phyloP scores from a whole-genome alignment of 2,329 filamentous ascomycete genomes.

The Aspergillus novofumigatus region DNA sequence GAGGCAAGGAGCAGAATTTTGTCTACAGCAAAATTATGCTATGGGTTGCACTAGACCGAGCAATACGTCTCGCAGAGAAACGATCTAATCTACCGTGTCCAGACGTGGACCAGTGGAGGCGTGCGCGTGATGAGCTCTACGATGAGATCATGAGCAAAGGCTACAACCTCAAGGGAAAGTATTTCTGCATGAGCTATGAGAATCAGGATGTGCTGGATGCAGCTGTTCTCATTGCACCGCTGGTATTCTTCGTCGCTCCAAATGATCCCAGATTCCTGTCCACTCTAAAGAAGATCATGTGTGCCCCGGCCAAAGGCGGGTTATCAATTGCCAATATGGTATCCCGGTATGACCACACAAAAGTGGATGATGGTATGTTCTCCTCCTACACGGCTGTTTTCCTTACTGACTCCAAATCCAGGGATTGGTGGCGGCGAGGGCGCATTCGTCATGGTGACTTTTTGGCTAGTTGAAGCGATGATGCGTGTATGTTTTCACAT shows the following conservation, averaged over 20 bases:
- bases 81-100: slow-evolving; percentile 67
- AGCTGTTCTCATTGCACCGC: slow-evolving; percentile 69
- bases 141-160: slow-evolving; percentile 76
- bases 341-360: slow-evolving; percentile 67
- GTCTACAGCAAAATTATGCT: slow-evolving; percentile 80
- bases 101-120: slow-evolving; percentile 62
- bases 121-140: slow-evolving; percentile 63
- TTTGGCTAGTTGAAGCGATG: slow-evolving; percentile 76
- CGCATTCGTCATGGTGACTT: slow-evolving; percentile 77
- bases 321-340: slow-evolving; percentile 71
- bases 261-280: slow-evolving; percentile 71
- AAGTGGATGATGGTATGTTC: slow-evolving; percentile 62
- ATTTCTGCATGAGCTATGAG: slow-evolving; percentile 74
- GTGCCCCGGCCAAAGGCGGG: slow-evolving; percentile 69
- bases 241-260: slow-evolving; percentile 75
- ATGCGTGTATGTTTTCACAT: slow-evolving; percentile 53
- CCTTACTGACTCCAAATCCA: slow-evolving; percentile 24
- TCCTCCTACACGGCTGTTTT: background rate
- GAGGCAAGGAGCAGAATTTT: slow-evolving; percentile 71
- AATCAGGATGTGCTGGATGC: slow-evolving; percentile 66
- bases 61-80: slow-evolving; percentile 69
- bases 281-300: slow-evolving; percentile 68
- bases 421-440: slow-evolving; percentile 71
- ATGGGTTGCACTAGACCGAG: slow-evolving; percentile 78
- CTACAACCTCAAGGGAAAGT: slow-evolving; percentile 65